These are phyloP conservation scores for Saccharomyces hybrid DNA, from an alignment of 1,139 yeast genomes.

Conservation along the genomic window DNA sequence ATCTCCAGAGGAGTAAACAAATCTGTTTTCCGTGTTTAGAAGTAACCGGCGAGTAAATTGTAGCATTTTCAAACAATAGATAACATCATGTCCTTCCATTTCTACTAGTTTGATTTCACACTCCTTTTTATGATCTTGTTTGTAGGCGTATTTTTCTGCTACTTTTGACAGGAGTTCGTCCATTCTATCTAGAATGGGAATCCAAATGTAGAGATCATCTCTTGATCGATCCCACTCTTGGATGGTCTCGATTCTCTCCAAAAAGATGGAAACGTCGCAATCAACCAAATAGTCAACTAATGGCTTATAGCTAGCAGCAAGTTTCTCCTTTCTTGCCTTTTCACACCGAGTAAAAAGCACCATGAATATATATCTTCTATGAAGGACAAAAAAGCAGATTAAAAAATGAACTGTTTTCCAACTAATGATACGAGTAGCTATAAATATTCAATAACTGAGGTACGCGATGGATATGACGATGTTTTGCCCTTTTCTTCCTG, in stretches of 20 bases:
- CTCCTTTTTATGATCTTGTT: conserved; percentile 26
- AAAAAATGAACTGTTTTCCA: neutral
- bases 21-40: conserved; percentile 62
- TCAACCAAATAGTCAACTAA: conserved; percentile 26
- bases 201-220: conserved; percentile 74
- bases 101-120: conserved; percentile 42
- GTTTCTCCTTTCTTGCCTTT: conserved; percentile 27
- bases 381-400: neutral
- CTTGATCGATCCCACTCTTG: conserved; percentile 56
- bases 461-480: neutral
- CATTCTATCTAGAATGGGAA: conserved; percentile 64
- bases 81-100: conserved; percentile 42
- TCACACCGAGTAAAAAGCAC: conserved; percentile 28
- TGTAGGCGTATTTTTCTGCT: conserved; percentile 45
- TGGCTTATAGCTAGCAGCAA: conserved; percentile 27
- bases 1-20: conserved; percentile 60
- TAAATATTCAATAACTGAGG: neutral
- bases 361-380: conserved; percentile 12
- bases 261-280: conserved; percentile 19
- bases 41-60: conserved; percentile 56
- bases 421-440: neutral
- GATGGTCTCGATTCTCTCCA: conserved; percentile 19
- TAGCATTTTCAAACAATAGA: conserved; percentile 45
- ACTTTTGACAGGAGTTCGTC: conserved; percentile 56
- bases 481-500: neutral